Conservation (phyloP, 2,329 filamentous ascomycete species). For the Curvularia sp. region DNA sequence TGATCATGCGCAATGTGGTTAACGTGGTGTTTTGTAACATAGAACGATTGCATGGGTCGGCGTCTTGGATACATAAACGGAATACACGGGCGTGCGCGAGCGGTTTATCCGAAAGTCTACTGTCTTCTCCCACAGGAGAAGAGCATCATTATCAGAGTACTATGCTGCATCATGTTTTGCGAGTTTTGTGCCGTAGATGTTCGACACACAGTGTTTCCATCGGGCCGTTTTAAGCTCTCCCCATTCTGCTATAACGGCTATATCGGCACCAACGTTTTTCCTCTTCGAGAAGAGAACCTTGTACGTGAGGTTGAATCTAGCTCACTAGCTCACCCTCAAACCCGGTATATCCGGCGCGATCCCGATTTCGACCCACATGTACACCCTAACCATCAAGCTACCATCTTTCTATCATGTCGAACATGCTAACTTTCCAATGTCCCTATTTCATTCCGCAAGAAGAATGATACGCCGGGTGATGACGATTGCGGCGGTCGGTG, state of each 20-base stretch:
- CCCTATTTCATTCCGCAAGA: background rate
- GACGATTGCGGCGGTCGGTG: conserved; percentile 14
- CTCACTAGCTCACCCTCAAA: conserved; percentile 29
- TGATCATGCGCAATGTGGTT: conserved; percentile 37
- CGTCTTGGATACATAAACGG: conserved; percentile 16
- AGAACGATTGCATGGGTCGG: conserved; percentile 28
- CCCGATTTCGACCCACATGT: conserved; percentile 25
- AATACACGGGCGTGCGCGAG: conserved; percentile 7
- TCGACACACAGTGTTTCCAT: background rate
- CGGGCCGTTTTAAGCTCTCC: background rate
- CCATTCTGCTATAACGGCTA: background rate
- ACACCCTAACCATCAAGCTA: conserved; percentile 7
- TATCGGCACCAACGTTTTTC: background rate
- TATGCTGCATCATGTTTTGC: background rate
- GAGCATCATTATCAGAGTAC: background rate
- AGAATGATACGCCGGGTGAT: conserved; percentile 4
- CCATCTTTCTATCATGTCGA: background rate
- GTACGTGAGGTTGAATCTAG: conserved; percentile 24
- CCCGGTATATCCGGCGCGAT: conserved; percentile 10
- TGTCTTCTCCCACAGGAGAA: background rate
- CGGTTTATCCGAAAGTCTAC: background rate
- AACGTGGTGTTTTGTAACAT: conserved; percentile 26
- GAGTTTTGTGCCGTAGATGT: background rate
- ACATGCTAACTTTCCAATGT: background rate
- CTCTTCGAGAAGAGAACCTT: background rate